Evolutionary conservation across 1,284 basidiomycete species (phyloP), one percentile per base, ranked within the genome.

Genomic region (Pseudozyma hubeiensis): DNA sequence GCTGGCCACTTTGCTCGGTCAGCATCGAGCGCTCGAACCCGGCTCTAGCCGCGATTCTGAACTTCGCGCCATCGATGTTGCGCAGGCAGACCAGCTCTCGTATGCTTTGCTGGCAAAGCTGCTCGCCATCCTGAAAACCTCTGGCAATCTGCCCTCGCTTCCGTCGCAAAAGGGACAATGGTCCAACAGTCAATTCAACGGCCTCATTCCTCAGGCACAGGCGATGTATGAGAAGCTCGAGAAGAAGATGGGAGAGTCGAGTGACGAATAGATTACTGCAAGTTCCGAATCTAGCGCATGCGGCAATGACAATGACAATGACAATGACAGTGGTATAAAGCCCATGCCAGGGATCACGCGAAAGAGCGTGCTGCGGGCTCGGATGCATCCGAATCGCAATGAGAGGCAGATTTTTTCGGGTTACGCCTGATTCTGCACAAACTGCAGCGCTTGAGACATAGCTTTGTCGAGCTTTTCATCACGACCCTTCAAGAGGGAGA

Each of bases 141-240:
- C 69, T 7, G 64, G 69, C 48, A 72, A 57, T 39, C 46, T 72
- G 14, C 64, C 69, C 17, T 72, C 69, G n/a, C 44, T 72, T 5
- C 69, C 69, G 9, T 64, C 60, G 13, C 69, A 72, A 33, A 72
- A 72, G 33, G 69, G 60, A 6, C 69, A 72, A 47, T 72, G 69
- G 69, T 63, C 69, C 40, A 72, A 72, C 57, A 67, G 64, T 35
- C 69, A 67, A 14, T 72, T 72, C 57, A 67, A 67, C 41, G 41
- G 49, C 8, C 64, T 72, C 48, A 67, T 72, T 16, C 69, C 69
- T 24, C 64, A 72, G 16, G 69, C 69, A 8, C 56, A 72, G 33
- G 69, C 64, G 37, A 72, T 72, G 69, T 72, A 72, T 41, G 69
- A 72, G 19, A 63, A 51, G 40, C 55, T 72, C 7, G 64, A 64